These are phyloP conservation scores for Volvox africanus DNA, from an alignment of 139 green algal genomes.

Conservation along the genomic window DNA sequence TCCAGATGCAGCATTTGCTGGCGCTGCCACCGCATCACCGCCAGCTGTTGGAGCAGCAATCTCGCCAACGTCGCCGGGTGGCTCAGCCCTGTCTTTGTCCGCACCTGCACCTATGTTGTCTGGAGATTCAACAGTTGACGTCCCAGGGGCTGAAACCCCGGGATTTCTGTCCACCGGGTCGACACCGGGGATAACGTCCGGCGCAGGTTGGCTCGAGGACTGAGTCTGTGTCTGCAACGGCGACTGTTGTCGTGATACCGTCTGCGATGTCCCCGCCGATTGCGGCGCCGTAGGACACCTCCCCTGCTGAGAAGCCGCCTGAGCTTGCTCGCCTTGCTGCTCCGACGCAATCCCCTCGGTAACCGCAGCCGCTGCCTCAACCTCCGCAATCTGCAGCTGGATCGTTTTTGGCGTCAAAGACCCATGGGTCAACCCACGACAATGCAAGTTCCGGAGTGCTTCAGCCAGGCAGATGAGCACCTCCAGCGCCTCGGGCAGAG, in stretches of 20 bases:
- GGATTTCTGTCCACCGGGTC: too few relatives aligned
- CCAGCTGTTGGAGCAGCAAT: too few relatives aligned
- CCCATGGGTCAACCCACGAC: conserved; percentile 28
- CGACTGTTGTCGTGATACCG: background rate
- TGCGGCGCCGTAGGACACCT: background rate
- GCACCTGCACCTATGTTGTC: too few relatives aligned
- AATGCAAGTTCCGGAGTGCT: conserved; percentile 17
- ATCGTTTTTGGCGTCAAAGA: background rate
- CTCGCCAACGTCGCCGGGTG: too few relatives aligned
- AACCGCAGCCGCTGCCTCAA: background rate
- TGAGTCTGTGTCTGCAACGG: background rate
- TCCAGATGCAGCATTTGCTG: too few relatives aligned
- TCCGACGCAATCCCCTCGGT: background rate
- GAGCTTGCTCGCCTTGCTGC: background rate
- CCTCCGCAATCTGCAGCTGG: conserved; percentile 17
- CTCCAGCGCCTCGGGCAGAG: conserved; percentile 1
- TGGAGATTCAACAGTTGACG: too few relatives aligned
- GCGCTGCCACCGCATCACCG: too few relatives aligned
- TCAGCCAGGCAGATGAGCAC: conserved; percentile 27
- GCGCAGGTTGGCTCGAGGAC: too few relatives aligned
- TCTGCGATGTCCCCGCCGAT: too few relatives aligned
- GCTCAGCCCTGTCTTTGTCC: too few relatives aligned
- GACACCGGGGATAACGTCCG: too few relatives aligned
- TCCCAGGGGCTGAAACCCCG: too few relatives aligned
- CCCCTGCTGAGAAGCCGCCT: background rate